phyloP scores from a whole-genome alignment of 352 stramenopile genomes.

The Pythium biforme region DNA sequence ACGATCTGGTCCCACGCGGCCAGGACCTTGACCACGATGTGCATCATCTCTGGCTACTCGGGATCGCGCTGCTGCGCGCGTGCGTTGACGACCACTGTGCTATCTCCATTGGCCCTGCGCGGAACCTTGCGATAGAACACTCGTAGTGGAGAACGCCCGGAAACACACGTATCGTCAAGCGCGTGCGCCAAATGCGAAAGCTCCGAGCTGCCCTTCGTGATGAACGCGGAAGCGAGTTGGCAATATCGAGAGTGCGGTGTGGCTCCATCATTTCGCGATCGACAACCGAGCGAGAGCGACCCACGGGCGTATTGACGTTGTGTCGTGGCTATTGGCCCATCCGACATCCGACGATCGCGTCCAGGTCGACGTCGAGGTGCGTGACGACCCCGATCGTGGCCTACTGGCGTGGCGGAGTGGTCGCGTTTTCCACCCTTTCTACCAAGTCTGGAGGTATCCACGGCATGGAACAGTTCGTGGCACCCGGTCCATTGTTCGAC shows the following conservation, averaged over 20 bases:
- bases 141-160: background rate
- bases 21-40: too few species aligned
- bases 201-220: background rate
- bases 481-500: background rate
- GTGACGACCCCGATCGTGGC: background rate
- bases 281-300: background rate
- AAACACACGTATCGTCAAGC: background rate
- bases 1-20: too few species aligned
- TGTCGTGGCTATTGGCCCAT: background rate
- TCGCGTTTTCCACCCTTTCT: background rate
- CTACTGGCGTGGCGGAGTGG: background rate
- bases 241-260: slow-evolving; percentile 1
- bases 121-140: background rate
- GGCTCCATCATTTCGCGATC: background rate
- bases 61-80: background rate
- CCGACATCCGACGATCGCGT: background rate
- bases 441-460: background rate
- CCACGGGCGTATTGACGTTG: background rate
- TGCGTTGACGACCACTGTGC: background rate
- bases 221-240: background rate
- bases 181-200: background rate
- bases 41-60: background rate
- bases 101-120: background rate
- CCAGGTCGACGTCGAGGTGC: background rate
- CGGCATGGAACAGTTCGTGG: background rate